Base-by-base conservation (phyloP, 768 basidiomycete species). In the Boletus edulis region DNA sequence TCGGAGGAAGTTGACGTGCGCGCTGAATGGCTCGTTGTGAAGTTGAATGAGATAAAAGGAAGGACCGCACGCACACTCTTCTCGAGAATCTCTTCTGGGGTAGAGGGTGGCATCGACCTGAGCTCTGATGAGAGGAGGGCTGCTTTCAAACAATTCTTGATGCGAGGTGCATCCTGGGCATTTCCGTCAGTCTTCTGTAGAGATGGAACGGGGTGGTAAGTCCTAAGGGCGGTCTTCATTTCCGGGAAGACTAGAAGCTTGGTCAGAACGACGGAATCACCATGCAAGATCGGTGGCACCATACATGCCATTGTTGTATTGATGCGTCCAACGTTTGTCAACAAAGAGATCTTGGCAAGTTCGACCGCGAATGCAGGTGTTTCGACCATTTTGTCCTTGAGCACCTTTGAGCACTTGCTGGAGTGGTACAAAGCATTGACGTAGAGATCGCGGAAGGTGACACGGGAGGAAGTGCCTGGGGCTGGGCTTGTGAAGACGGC, bases 241-340 rank as follows among this genome's bases (percentile, higher is more conserved):
- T 93, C 91, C 53, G 91, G 91, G 69, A 92, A 93, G 75, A 94
- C 90, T 92, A 66, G 40, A 62, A 49, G 47, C 15, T 53, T 48
- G 54, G 56, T 68, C 43, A 71, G 61, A 27, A 55, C 20, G 50
- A 62, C 52, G 41, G 49, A 59, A 51, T 38, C 37, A 35, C 20
- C 35, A 42, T 34, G 27, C 43, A 41, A 45, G 51, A 52, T 52
- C 54, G n/a, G 54, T 58, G 49, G 49, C 44, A 51, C 20, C 85
- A 75, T 72, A 89, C 84, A 87, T 49, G 91, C 91, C 83, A 94
- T 86, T 32, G 93, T 94, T 38, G 94, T 95, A 67, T 94, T 95
- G 72, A 95, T 90, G 58, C 91, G 78, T 24, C 93, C 93, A 45
- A 94, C 88, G 66, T 96, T 96, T 49, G 91, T 91, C 50, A 94